Evolutionary conservation across 768 basidiomycete genomes (phyloP).

Genomic region (Royoungia palumana): DNA sequence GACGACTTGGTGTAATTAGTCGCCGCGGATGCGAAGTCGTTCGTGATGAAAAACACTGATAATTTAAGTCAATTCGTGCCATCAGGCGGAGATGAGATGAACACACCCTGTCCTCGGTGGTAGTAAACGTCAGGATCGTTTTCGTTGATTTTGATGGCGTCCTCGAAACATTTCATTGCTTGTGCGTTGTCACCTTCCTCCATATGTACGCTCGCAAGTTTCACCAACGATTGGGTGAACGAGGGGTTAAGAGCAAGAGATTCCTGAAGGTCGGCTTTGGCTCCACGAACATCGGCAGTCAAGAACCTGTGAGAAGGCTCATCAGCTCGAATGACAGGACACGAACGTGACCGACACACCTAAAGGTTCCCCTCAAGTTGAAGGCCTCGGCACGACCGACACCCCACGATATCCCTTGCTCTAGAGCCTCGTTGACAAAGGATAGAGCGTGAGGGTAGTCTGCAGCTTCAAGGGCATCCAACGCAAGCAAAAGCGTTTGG

Average conservation of each 20-base stretch:
- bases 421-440: slow-evolving; percentile 79
- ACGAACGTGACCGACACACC: slow-evolving; percentile 46
- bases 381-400: slow-evolving; percentile 79
- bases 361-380: slow-evolving; percentile 95
- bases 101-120: slow-evolving; percentile 90
- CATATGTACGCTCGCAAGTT: slow-evolving; percentile 97
- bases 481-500: slow-evolving; percentile 71
- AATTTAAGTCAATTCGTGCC: neutral
- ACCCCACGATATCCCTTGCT: slow-evolving; percentile 79
- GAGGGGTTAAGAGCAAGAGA: slow-evolving; percentile 63
- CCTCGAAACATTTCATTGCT: slow-evolving; percentile 89
- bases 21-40: slow-evolving; percentile 80
- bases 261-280: slow-evolving; percentile 79
- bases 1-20: slow-evolving; percentile 89
- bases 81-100: neutral
- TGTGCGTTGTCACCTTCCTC: slow-evolving; percentile 79
- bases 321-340: neutral
- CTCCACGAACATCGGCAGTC: slow-evolving; percentile 75
- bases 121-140: slow-evolving; percentile 96
- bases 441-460: slow-evolving; percentile 82
- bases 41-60: slow-evolving; percentile 91
- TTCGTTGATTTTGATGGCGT: slow-evolving; percentile 77
- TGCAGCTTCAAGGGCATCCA: slow-evolving; percentile 78
- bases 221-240: slow-evolving; percentile 88
- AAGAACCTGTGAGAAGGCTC: slow-evolving; percentile 63